Evolutionary conservation across 441 rosid species (phyloP).

Genomic region (Monsonia emarginata): DNA sequence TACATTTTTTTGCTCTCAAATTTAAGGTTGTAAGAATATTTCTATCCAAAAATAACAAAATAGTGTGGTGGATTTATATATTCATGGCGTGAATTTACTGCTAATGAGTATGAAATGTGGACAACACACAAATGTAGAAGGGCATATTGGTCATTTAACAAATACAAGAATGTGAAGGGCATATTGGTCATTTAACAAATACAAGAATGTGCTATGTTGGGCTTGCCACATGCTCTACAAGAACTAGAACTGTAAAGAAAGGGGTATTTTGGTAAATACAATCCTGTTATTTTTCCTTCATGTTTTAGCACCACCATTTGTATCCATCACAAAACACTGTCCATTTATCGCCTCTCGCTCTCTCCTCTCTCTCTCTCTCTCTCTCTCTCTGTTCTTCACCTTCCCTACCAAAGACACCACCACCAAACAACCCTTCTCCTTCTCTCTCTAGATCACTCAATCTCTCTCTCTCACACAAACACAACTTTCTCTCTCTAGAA

Average conservation of each 20-base stretch:
- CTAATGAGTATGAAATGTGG: too few species aligned
- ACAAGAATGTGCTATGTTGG: background rate
- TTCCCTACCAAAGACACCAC: background rate
- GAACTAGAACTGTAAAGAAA: background rate
- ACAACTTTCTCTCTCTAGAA: constrained; percentile 12
- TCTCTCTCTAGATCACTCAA: too few species aligned
- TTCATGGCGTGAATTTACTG: too few species aligned
- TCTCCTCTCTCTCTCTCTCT: too few species aligned
- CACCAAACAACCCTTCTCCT: background rate
- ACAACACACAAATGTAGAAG: background rate
- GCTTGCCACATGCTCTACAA: background rate
- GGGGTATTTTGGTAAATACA: constrained; percentile 19
- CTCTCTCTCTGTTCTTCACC: too few species aligned
- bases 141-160: background rate
- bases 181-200: background rate
- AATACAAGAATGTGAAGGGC: background rate
- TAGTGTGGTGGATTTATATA: too few species aligned
- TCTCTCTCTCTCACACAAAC: background rate
- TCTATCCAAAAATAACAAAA: too few species aligned
- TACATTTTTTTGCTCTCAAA: too few species aligned
- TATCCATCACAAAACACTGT: background rate
- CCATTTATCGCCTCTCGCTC: too few species aligned
- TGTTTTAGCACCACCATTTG: constrained; percentile 14
- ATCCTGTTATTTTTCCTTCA: background rate
- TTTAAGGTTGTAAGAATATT: too few species aligned